Conservation (phyloP, 345 rosid species). For the Geranium brycei region DNA sequence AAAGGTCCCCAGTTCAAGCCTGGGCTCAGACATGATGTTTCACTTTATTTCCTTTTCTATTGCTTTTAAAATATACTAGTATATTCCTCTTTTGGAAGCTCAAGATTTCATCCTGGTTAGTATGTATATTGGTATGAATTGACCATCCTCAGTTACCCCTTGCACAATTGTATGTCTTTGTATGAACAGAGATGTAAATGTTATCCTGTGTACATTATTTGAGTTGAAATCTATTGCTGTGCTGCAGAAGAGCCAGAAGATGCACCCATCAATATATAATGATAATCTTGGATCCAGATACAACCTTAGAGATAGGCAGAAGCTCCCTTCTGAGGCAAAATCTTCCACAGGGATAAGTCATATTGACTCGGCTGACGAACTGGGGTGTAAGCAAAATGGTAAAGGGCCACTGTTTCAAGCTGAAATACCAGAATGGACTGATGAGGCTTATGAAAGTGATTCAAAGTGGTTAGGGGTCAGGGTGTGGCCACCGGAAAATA, state of each 20-base stretch:
- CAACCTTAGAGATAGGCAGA: slow-evolving; percentile 51
- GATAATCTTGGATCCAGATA: slow-evolving; percentile 50
- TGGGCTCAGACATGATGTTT: too few relatives aligned
- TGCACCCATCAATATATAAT: slow-evolving; percentile 70
- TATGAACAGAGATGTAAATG: neutral
- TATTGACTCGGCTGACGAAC: slow-evolving; percentile 18
- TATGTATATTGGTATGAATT: neutral
- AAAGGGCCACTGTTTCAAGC: slow-evolving; percentile 65
- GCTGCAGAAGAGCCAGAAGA: slow-evolving; percentile 54
- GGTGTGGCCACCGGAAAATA: slow-evolving; percentile 54
- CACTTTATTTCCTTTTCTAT: too few relatives aligned
- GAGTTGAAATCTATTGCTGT: slow-evolving; percentile 8
- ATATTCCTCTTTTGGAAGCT: neutral
- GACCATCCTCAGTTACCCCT: neutral
- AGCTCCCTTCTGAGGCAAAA: slow-evolving; percentile 11
- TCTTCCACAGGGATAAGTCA: slow-evolving; percentile 9
- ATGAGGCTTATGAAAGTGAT: slow-evolving; percentile 35
- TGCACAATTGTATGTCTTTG: neutral
- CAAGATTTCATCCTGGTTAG: neutral
- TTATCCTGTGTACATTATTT: slow-evolving; percentile 1
- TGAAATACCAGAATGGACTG: slow-evolving; percentile 58
- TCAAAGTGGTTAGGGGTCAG: slow-evolving; percentile 64
- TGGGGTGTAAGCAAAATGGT: slow-evolving; percentile 24
- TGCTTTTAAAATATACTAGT: neutral
- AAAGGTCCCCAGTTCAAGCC: too few relatives aligned